A percentile compares a stretch with the other conserved stretches of the same genome.
Evolutionary conservation across 148 eudicot genomes (phyloP).

Genomic region (Amaranthus hypochondriacus): DNA sequence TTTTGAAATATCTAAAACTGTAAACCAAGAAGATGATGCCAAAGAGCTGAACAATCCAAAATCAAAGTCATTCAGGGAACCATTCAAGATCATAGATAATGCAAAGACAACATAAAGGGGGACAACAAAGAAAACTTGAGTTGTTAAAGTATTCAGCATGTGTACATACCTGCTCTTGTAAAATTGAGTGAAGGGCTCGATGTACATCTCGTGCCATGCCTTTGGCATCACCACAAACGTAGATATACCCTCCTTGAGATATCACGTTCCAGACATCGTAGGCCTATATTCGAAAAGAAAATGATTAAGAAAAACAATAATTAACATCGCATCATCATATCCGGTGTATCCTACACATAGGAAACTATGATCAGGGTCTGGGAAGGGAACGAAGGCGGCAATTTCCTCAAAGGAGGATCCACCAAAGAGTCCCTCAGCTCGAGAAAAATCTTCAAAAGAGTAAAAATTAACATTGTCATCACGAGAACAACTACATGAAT

Average conservation of each 20-base stretch:
- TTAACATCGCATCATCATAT: no score
- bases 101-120: not conserved
- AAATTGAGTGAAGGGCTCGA: slow-evolving; percentile 82
- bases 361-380: no score
- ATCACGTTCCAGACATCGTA: slow-evolving; percentile 61
- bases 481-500: not conserved
- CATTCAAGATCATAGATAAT: not conserved
- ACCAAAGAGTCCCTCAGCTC: no score
- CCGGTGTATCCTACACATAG: no score
- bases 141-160: not conserved
- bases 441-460: no score
- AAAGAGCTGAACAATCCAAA: no score
- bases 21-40: no score
- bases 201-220: slow-evolving; percentile 99
- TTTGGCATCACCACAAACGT: slow-evolving; percentile 98
- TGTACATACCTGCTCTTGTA: slow-evolving; percentile 75
- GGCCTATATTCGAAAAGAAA: slow-evolving; percentile 30
- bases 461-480: not conserved
- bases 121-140: not conserved
- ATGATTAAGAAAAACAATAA: not conserved
- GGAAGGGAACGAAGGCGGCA: no score
- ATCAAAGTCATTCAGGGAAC: not conserved
- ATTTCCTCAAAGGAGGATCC: no score
- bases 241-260: slow-evolving; percentile 73
- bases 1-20: no score